phyloP scores from a whole-genome alignment of 2,329 filamentous ascomycete species.

The Alternaria arborescens region DNA sequence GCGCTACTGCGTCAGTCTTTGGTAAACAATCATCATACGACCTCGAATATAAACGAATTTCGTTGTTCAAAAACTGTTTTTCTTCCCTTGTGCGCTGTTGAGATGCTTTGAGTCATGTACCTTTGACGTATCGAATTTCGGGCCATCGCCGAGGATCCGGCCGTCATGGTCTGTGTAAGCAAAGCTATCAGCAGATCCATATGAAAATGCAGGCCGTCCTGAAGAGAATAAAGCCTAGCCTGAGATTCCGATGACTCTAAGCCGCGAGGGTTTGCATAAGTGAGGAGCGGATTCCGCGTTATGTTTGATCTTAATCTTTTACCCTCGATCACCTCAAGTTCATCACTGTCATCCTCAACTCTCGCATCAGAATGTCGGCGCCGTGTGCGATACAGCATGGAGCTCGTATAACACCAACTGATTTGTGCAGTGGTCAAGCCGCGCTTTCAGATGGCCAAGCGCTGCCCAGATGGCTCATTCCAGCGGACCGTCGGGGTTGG shows the following conservation, averaged over 20 bases:
- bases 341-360: neutral
- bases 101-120: neutral
- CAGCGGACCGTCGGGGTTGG: conserved; percentile 38
- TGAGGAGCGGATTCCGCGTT: neutral
- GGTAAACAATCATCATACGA: neutral
- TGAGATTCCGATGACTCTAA: neutral
- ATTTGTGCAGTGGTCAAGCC: neutral
- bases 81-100: neutral
- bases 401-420: neutral
- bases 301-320: neutral
- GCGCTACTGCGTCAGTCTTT: neutral
- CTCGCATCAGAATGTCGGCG: neutral
- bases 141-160: conserved; percentile 5
- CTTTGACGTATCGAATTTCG: neutral
- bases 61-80: neutral
- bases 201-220: neutral
- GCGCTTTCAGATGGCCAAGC: neutral
- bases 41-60: neutral
- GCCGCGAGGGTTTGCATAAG: neutral
- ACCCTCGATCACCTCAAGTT: neutral
- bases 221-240: neutral
- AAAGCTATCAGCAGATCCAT: neutral
- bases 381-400: neutral
- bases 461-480: conserved; percentile 38
- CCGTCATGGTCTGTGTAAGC: conserved; percentile 3